Evolutionary conservation across 2,329 filamentous ascomycete genomes (phyloP).

Genomic region (Penicillium sp.): DNA sequence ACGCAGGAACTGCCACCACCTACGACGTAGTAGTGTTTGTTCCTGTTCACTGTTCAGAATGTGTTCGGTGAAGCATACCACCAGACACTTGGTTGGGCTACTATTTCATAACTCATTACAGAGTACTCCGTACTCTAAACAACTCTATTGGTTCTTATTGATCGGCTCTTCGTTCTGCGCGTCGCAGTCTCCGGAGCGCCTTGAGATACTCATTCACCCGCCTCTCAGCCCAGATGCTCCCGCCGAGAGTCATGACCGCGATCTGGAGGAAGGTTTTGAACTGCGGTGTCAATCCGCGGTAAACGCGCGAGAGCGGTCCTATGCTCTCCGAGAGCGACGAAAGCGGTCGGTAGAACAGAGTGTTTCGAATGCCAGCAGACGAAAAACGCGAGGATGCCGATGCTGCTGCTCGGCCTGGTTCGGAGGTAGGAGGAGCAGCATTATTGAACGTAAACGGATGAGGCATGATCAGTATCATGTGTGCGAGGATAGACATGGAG

Average conservation of each 20-base stretch:
- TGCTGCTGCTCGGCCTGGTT: slow-evolving; percentile 13
- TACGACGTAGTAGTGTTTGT: no score
- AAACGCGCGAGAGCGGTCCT: slow-evolving; percentile 39
- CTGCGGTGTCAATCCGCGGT: slow-evolving; percentile 46
- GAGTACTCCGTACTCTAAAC: no score
- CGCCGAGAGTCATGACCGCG: slow-evolving; percentile 45
- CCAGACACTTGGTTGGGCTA: not conserved
- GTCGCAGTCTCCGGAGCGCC: slow-evolving; percentile 36
- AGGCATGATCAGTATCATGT: slow-evolving; percentile 42
- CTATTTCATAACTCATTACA: not conserved
- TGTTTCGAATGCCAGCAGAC: slow-evolving; percentile 27
- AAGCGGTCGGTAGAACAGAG: slow-evolving; percentile 37
- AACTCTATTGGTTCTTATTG: not conserved
- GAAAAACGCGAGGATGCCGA: slow-evolving; percentile 26
- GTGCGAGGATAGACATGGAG: slow-evolving; percentile 43
- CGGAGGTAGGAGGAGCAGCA: slow-evolving; percentile 22
- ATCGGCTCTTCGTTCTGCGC: slow-evolving; percentile 31
- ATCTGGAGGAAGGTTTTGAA: slow-evolving; percentile 50
- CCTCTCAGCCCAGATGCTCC: slow-evolving; percentile 47
- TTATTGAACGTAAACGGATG: slow-evolving; percentile 39
- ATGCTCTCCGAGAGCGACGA: slow-evolving; percentile 49
- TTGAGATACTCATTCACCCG: slow-evolving; percentile 45
- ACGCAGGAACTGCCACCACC: not conserved
- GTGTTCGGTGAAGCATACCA: not conserved
- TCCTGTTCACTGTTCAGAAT: not conserved